Percentiles rank a stretch among this genome's conserved stretches.
Conservation (phyloP, 1,139 yeast genomes). For the Pichia sp. region DNA sequence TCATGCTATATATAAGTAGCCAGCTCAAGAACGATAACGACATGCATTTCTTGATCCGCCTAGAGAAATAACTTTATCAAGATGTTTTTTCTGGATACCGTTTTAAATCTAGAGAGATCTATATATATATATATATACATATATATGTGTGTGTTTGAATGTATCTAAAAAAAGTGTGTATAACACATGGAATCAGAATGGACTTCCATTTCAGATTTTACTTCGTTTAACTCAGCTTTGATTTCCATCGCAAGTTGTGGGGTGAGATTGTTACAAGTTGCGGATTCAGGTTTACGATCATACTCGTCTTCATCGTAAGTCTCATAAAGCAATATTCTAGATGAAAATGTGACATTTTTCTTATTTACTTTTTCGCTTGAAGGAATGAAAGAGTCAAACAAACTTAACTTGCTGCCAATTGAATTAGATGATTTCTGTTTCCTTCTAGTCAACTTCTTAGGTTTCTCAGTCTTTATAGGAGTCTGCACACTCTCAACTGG, state of each 20-base stretch:
- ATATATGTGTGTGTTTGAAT: background rate
- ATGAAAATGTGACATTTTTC: constrained; percentile 60
- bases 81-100: too few relatives aligned
- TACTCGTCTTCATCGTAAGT: constrained; percentile 81
- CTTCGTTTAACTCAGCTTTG: constrained; percentile 72
- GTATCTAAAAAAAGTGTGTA: constrained; percentile 65
- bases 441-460: constrained; percentile 13
- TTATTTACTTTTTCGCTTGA: constrained; percentile 5
- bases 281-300: constrained; percentile 89
- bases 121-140: background rate
- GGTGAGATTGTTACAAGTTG: constrained; percentile 88
- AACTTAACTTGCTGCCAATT: constrained; percentile 18
- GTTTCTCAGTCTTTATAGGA: constrained; percentile 7
- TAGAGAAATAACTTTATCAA: too few relatives aligned
- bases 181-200: constrained; percentile 71
- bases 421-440: constrained; percentile 17
- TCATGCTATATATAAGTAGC: too few relatives aligned
- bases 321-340: constrained; percentile 77
- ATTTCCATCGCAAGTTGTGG: constrained; percentile 84
- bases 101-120: too few relatives aligned
- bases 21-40: too few relatives aligned
- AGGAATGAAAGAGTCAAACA: constrained; percentile 16
- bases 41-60: too few relatives aligned
- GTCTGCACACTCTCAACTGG: constrained; percentile 2
- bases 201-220: constrained; percentile 71